Evolutionary conservation across 768 basidiomycete genomes (phyloP), one percentile per base, ranked within the genome.

Genomic region (Dioszegia crocea): DNA sequence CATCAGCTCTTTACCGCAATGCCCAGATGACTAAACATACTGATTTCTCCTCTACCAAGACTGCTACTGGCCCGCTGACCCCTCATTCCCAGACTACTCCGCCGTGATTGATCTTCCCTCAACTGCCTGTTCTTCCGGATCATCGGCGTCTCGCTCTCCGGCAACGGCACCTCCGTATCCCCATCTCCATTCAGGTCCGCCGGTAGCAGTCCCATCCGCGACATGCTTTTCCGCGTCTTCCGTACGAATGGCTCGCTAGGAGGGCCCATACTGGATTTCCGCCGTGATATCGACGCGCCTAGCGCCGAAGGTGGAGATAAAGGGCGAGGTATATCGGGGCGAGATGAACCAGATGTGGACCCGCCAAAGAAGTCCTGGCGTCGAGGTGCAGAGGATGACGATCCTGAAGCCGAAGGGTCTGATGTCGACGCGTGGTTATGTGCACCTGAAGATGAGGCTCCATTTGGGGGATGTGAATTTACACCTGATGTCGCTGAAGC

Each of bases 141-240:
- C 61, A 75, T 62, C 0, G 75, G 75, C 45, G 75, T 76, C 31
- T 76, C 75, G 44, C 64, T 62, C 30, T 73, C 66, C 44, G 71
- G 60, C 5, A 76, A 46, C 24, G 74, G 71, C 43, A 73, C 64
- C 23, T 72, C 48, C 36, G 62, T 61, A 29, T 76, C 71, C 8
- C 46, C 60, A n/a, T 55, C 71, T 11, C 46, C 60, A n/a, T 55
- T 36, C 26, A 61, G 30, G 23, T 67, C 65, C 33, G 45, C 48
- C 27, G 39, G 31, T 43, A 61, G 17, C 17, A 49, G 19, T 43
- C 54, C 61, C n/a, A 45, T 2, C 21, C 56, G 45, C 39, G 29
- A 54, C 65, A 66, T 56, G 31, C 63, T 68, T 40, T 66, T 66
- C 31, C 65, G 29, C 47, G 66, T 68, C 55, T 70, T 65, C 21